Conservation (phyloP, 352 stramenopile species). For the Saprolegnia diclina region DNA sequence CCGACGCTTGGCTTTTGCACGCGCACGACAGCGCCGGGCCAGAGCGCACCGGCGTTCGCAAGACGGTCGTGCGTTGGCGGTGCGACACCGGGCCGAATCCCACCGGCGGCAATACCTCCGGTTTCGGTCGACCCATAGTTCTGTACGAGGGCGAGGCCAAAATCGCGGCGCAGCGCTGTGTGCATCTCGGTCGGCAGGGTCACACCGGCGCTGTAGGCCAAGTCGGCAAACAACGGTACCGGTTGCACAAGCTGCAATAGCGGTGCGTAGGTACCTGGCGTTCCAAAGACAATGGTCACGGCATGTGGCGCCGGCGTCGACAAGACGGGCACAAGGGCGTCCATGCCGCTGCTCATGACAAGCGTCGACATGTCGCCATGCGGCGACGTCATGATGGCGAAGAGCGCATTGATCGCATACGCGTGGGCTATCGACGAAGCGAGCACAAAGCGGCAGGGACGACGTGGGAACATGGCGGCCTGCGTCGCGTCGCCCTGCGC, state of each 20-base stretch:
- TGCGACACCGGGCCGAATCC: slow-evolving; percentile 39
- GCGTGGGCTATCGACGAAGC: slow-evolving; percentile 78
- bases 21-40: slow-evolving; percentile 55
- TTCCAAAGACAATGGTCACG: slow-evolving; percentile 67
- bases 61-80: slow-evolving; percentile 27
- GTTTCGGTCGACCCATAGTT: slow-evolving; percentile 86
- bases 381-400: slow-evolving; percentile 65
- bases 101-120: slow-evolving; percentile 69
- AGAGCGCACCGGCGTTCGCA: slow-evolving; percentile 45
- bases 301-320: slow-evolving; percentile 29
- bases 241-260: slow-evolving; percentile 38
- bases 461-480: slow-evolving; percentile 51
- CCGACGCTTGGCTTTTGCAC: slow-evolving; percentile 29
- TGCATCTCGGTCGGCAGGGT: slow-evolving; percentile 54
- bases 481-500: slow-evolving; percentile 75
- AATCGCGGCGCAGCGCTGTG: slow-evolving; percentile 43
- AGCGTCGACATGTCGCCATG: slow-evolving; percentile 59
- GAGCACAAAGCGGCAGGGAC: slow-evolving; percentile 58
- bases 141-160: slow-evolving; percentile 66
- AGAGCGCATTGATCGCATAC: slow-evolving; percentile 83
- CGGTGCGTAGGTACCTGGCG: slow-evolving; percentile 69
- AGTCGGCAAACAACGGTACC: slow-evolving; percentile 49
- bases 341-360: slow-evolving; percentile 50
- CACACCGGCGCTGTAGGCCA: slow-evolving; percentile 68
- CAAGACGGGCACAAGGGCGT: slow-evolving; percentile 49